A percentile compares a stretch with the other conserved stretches of the same genome.
These are phyloP conservation scores for Aspergillus mulundensis DNA, from an alignment of 495 filamentous ascomycete species.

Conservation along the genomic window DNA sequence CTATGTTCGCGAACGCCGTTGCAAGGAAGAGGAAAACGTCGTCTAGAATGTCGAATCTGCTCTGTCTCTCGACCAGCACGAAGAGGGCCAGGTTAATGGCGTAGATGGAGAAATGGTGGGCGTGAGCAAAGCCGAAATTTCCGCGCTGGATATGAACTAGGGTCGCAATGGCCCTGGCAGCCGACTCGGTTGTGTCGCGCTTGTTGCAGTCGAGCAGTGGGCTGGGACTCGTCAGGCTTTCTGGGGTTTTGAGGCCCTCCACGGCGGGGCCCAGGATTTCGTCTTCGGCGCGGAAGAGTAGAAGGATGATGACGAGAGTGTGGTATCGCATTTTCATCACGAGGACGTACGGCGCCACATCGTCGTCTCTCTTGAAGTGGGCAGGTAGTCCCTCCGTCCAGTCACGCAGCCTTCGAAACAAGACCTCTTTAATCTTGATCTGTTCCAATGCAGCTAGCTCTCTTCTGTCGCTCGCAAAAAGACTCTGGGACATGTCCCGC, in stretches of 20 bases:
- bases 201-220: conserved; percentile 25
- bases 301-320: conserved; percentile 36
- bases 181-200: conserved; percentile 20
- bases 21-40: conserved; percentile 35
- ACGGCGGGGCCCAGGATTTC: conserved; percentile 14
- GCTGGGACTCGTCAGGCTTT: conserved; percentile 27
- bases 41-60: conserved; percentile 37
- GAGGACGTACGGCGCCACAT: conserved; percentile 37
- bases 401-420: conserved; percentile 30
- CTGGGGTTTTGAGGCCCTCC: conserved; percentile 29
- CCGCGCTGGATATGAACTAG: conserved; percentile 32
- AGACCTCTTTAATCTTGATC: conserved; percentile 25
- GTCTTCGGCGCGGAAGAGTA: conserved; percentile 29
- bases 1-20: conserved; percentile 36
- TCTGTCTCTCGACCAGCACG: conserved; percentile 29
- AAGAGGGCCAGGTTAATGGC: conserved; percentile 45
- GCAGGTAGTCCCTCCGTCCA: conserved; percentile 36
- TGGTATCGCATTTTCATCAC: conserved; percentile 41
- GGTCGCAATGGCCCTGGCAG: conserved; percentile 32
- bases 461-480: conserved; percentile 26
- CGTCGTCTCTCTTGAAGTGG: conserved; percentile 21
- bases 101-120: conserved; percentile 43
- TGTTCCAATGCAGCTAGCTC: conserved; percentile 9
- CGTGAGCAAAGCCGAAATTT: conserved; percentile 37
- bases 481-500: conserved; percentile 37